These are phyloP conservation scores for Selaginella moellendorffii DNA, from an alignment of 75 land plant genomes.

Conservation along the genomic window DNA sequence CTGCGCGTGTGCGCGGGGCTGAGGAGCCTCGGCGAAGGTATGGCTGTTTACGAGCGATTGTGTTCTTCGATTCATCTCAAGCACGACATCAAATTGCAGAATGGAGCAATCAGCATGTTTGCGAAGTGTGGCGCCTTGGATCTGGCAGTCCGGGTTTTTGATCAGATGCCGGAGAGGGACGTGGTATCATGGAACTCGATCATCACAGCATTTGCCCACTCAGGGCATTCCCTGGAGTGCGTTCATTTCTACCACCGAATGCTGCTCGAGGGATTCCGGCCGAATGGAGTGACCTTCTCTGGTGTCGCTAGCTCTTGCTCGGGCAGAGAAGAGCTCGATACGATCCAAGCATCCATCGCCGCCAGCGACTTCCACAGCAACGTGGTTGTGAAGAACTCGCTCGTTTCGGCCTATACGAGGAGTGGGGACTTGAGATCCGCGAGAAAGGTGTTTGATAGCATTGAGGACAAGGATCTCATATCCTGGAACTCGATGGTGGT, in stretches of 20 bases:
- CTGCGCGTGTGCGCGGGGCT: neutral
- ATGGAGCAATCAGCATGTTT: neutral
- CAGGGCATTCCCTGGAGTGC: neutral
- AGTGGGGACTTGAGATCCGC: neutral
- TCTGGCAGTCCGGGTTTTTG: neutral
- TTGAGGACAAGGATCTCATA: neutral
- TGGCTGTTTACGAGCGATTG: neutral
- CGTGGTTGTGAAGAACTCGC: neutral
- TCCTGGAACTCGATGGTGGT: neutral
- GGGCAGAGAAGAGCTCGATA: neutral
- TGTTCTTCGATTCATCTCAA: neutral
- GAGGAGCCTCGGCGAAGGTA: neutral
- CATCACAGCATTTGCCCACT: neutral
- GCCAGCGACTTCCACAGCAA: neutral
- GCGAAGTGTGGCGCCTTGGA: neutral
- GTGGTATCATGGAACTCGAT: constrained; percentile 4
- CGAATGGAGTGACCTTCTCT: neutral
- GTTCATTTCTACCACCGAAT: neutral
- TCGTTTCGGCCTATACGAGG: neutral
- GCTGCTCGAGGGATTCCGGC: neutral
- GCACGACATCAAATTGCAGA: neutral
- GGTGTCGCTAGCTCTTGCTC: neutral
- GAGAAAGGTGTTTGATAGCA: neutral
- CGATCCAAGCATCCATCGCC: neutral
- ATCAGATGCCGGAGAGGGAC: neutral